These are phyloP conservation scores for Chalciporus sp. DNA, from an alignment of 1,284 basidiomycete genomes.

Conservation along the genomic window DNA sequence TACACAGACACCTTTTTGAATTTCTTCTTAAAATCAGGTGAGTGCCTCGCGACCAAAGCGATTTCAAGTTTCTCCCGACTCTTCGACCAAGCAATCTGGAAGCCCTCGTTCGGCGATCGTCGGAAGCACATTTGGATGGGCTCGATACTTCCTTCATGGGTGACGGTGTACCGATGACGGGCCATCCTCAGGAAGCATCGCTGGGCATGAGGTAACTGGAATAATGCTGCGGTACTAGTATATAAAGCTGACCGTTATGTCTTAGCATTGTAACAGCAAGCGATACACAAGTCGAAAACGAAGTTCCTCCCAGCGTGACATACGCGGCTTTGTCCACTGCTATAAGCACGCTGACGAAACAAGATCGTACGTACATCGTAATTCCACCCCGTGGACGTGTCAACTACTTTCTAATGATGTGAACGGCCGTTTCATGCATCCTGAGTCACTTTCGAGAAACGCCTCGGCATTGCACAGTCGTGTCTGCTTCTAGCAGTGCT, in stretches of 20 bases:
- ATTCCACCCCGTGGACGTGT: constrained; percentile 42
- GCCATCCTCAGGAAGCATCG: no score
- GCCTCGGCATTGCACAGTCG: constrained; percentile 81
- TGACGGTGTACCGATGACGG: no score
- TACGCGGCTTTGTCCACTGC: neutral
- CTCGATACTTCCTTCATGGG: no score
- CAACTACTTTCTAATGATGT: constrained; percentile 79
- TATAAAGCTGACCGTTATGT: no score
- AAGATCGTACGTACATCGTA: neutral
- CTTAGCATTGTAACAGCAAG: neutral
- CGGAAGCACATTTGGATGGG: no score
- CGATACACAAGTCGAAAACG: neutral
- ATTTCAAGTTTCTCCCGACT: no score
- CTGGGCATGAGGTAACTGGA: neutral
- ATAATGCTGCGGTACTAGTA: no score
- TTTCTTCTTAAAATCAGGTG: no score
- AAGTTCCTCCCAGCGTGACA: neutral
- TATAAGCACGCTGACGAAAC: neutral
- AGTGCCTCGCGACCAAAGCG: no score
- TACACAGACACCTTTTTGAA: no score
- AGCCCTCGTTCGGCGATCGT: no score
- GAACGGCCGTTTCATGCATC: constrained; percentile 11
- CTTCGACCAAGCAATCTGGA: no score
- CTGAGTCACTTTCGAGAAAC: constrained; percentile 81
- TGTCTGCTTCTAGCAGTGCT: constrained; percentile 78